phyloP scores from a whole-genome alignment of 257 asterid species.

The Petrea volubilis region DNA sequence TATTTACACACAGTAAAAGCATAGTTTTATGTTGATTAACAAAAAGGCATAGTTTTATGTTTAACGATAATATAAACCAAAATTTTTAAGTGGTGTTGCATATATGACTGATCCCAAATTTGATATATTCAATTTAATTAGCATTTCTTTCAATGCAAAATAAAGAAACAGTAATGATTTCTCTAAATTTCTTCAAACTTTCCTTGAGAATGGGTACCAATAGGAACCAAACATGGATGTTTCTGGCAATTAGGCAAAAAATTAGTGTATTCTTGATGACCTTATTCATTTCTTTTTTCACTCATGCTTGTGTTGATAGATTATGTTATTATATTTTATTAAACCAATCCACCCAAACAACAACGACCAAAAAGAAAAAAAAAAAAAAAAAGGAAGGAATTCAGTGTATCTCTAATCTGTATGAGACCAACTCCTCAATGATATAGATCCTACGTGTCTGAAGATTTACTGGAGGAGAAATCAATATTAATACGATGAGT shows the following conservation, averaged over 20 bases:
- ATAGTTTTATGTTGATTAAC: background rate
- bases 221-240: background rate
- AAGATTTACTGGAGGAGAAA: conserved; percentile 1
- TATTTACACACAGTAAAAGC: background rate
- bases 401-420: too few relatives aligned
- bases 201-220: background rate
- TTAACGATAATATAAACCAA: background rate
- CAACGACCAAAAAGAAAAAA: too few relatives aligned
- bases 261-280: background rate
- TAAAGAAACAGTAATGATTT: background rate
- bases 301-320: background rate
- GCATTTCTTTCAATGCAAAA: background rate
- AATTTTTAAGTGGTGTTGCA: background rate
- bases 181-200: background rate
- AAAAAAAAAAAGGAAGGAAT: too few relatives aligned
- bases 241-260: conserved; percentile 1
- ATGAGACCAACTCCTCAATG: conserved; percentile 17
- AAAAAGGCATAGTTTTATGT: background rate
- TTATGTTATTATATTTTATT: background rate
- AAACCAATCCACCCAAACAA: background rate
- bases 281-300: background rate
- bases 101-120: background rate
- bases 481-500: conserved; percentile 8
- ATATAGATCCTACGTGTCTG: conserved; percentile 3
- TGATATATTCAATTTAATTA: background rate